Evolutionary conservation across 2,329 filamentous ascomycete genomes (phyloP).

Genomic region (Talaromyces piceae): DNA sequence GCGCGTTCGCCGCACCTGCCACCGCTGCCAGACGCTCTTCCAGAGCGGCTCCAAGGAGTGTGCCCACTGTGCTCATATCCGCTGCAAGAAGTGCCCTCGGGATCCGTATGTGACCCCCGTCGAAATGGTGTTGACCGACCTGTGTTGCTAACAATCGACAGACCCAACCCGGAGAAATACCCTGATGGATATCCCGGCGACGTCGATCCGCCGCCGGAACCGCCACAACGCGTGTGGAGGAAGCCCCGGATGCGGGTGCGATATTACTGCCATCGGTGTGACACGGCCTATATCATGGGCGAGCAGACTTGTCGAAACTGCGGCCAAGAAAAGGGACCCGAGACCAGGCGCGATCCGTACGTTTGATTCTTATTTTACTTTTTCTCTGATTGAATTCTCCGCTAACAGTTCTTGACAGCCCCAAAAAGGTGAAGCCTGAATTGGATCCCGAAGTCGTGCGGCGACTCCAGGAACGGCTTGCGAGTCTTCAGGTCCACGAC

Average conservation of each 20-base stretch:
- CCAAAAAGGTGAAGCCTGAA: slow-evolving; percentile 33
- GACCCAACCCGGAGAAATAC: slow-evolving; percentile 36
- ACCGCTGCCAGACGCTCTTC: slow-evolving; percentile 63
- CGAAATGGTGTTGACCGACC: slow-evolving; percentile 1
- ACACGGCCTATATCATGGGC: slow-evolving; percentile 24
- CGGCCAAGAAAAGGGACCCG: slow-evolving; percentile 33
- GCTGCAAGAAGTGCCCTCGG: slow-evolving; percentile 73
- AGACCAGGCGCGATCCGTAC: slow-evolving; percentile 37
- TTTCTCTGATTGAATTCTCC: background rate
- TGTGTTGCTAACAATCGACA: slow-evolving; percentile 16
- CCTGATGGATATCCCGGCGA: slow-evolving; percentile 41
- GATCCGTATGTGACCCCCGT: slow-evolving; percentile 59
- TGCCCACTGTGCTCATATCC: slow-evolving; percentile 59
- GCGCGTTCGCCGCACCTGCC: slow-evolving; percentile 67
- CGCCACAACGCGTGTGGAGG: slow-evolving; percentile 29
- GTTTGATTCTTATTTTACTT: slow-evolving; percentile 13
- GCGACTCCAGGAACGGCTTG: slow-evolving; percentile 34
- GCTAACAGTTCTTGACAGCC: slow-evolving; percentile 18
- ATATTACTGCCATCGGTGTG: slow-evolving; percentile 37
- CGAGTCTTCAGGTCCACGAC: slow-evolving; percentile 9
- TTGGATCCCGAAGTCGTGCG: slow-evolving; percentile 32
- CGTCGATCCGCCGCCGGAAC: slow-evolving; percentile 28
- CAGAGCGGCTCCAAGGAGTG: slow-evolving; percentile 55
- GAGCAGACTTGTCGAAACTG: slow-evolving; percentile 31
- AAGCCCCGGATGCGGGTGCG: slow-evolving; percentile 32